These are phyloP conservation scores for Chaetomium sp. DNA, from an alignment of 2,329 filamentous ascomycete species.

Conservation along the genomic window DNA sequence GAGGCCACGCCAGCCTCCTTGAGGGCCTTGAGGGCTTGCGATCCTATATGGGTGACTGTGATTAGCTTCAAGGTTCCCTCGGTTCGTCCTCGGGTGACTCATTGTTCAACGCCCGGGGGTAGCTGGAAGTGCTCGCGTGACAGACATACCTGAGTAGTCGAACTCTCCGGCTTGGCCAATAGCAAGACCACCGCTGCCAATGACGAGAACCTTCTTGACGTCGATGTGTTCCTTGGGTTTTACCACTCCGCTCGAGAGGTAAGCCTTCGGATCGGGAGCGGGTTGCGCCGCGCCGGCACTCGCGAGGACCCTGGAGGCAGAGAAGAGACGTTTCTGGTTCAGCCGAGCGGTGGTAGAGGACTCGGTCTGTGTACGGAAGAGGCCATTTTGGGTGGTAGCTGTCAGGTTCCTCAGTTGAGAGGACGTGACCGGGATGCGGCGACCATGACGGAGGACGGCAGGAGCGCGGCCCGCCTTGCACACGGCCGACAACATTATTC, in stretches of 20 bases:
- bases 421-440: conserved; percentile 52
- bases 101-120: conserved; percentile 29
- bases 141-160: conserved; percentile 86
- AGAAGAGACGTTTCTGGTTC: conserved; percentile 53
- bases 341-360: conserved; percentile 37
- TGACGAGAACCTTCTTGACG: conserved; percentile 96
- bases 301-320: conserved; percentile 46
- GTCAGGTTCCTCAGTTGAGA: conserved; percentile 49
- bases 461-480: conserved; percentile 59
- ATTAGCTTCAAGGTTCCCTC: conserved; percentile 31
- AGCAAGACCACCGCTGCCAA: conserved; percentile 90
- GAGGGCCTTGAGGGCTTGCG: conserved; percentile 93
- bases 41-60: conserved; percentile 58
- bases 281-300: conserved; percentile 58
- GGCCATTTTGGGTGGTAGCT: conserved; percentile 37
- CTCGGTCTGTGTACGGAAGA: conserved; percentile 41
- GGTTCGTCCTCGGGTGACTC: conserved; percentile 36
- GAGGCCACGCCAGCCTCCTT: conserved; percentile 93
- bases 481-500: conserved; percentile 41
- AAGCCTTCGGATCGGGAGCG: conserved; percentile 81
- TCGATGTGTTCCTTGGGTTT: conserved; percentile 78
- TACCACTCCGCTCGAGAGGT: conserved; percentile 84
- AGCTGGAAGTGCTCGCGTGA: conserved; percentile 9
- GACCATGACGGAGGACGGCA: conserved; percentile 58
- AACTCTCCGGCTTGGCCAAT: conserved; percentile 99